phyloP scores from a whole-genome alignment of 2,329 filamentous ascomycete species.

The Hirsutella minnesotensis region DNA sequence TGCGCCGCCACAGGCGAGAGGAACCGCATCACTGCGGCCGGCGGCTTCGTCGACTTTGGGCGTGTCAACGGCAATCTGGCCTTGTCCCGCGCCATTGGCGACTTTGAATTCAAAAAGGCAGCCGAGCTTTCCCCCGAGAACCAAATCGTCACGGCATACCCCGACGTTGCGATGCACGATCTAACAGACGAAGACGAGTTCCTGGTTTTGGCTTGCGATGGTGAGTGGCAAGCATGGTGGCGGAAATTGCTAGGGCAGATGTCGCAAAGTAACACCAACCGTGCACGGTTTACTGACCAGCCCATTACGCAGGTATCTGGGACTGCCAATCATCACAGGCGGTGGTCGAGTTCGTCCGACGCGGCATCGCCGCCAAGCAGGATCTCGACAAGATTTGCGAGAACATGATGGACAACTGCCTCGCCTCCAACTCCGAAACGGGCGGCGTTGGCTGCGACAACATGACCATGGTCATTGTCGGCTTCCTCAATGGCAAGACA shows the following conservation, averaged over 20 bases:
- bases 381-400: conserved; percentile 91
- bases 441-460: conserved; percentile 98
- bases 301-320: conserved; percentile 68
- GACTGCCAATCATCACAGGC: conserved; percentile 98
- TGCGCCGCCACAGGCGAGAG: conserved; percentile 60
- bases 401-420: conserved; percentile 99
- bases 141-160: conserved; percentile 95
- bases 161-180: conserved; percentile 86
- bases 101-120: conserved; percentile 99
- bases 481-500: conserved; percentile 77
- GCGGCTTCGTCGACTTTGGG: conserved; percentile 96
- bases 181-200: conserved; percentile 92
- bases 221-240: conserved; percentile 36
- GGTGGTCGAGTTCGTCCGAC: conserved; percentile 90
- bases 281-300: background rate
- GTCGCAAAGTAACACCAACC: too few relatives aligned
- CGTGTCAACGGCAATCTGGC: conserved; percentile 97
- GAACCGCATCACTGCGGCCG: conserved; percentile 86
- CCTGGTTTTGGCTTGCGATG: conserved; percentile 82
- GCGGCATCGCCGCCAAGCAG: conserved; percentile 93
- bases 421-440: conserved; percentile 95
- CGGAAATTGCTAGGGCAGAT: too few relatives aligned
- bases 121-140: conserved; percentile 94
- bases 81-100: conserved; percentile 90
- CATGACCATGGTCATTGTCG: conserved; percentile 95